Percentiles rank a stretch among this genome's conserved stretches.
Evolutionary conservation across 108 stramenopile species (phyloP).

Genomic region (Pseudonitzschia pungens): DNA sequence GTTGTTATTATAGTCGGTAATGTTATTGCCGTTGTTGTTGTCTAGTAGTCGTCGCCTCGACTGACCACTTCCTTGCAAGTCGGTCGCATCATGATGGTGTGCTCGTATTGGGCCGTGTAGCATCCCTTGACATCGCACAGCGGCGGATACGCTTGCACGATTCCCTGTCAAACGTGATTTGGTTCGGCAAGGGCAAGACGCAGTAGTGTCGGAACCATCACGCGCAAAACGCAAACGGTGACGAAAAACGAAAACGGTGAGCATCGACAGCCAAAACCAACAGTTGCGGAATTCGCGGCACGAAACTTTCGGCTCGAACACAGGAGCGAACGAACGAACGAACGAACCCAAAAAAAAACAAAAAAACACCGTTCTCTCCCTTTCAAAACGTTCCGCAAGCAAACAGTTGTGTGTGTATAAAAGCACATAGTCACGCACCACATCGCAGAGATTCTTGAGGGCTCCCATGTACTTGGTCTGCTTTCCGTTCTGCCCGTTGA

Average conservation of each 20-base stretch:
- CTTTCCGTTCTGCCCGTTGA: constrained; percentile 86
- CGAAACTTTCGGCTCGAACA: background rate
- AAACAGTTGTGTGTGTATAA: no score
- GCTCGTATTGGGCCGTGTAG: constrained; percentile 99
- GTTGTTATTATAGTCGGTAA: no score
- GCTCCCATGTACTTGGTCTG: constrained; percentile 98
- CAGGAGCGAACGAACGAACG: no score
- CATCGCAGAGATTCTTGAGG: constrained; percentile 97
- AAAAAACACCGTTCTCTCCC: no score
- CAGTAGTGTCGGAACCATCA: background rate
- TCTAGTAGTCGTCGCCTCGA: constrained; percentile 97
- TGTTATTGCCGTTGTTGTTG: no score
- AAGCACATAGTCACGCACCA: no score
- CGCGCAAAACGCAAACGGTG: background rate
- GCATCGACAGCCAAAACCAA: no score
- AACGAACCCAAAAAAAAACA: background rate
- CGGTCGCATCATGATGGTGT: constrained; percentile 94
- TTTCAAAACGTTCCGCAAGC: no score
- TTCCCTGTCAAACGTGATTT: constrained; percentile 45
- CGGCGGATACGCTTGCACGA: constrained; percentile 95
- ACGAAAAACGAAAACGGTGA: no score
- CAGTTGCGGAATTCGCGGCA: no score
- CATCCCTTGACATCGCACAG: constrained; percentile 94
- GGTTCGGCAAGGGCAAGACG: background rate
- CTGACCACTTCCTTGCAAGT: constrained; percentile 98